Conservation (phyloP, 2,329 filamentous ascomycete genomes). For the Trichoderma koningii region DNA sequence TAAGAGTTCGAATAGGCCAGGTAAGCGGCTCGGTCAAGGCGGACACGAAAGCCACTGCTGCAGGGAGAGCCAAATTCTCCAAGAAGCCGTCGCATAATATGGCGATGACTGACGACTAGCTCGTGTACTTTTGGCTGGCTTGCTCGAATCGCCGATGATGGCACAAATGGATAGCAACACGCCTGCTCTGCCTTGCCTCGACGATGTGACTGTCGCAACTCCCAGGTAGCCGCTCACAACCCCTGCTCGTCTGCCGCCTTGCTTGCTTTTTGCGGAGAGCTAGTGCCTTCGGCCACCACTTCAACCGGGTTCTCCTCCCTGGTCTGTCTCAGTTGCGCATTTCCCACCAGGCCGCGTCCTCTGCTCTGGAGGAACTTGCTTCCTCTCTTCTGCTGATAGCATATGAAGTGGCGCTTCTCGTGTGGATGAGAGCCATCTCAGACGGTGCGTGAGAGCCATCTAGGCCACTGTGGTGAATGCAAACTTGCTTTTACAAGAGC, state of each 20-base stretch:
- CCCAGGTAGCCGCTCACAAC: background rate
- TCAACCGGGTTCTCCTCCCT: background rate
- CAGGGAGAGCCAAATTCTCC: conserved; percentile 10
- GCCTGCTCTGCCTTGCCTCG: background rate
- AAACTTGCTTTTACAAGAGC: background rate
- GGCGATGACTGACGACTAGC: background rate
- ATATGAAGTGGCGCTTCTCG: background rate
- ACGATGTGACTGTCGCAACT: background rate
- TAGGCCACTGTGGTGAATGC: background rate
- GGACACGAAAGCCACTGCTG: background rate
- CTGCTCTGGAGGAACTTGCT: background rate
- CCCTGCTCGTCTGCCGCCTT: conserved; percentile 12
- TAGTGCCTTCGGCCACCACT: conserved; percentile 7
- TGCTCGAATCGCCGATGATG: conserved; percentile 12
- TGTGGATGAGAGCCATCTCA: background rate
- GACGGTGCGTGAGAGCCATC: conserved; percentile 2
- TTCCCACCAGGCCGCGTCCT: background rate
- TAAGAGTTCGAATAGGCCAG: conserved; percentile 4
- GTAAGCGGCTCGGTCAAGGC: background rate
- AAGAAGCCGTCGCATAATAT: background rate
- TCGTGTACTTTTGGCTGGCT: background rate
- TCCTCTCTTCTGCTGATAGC: background rate
- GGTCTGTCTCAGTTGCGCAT: conserved; percentile 12
- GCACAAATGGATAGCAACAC: too few species aligned
- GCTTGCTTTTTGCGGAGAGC: background rate